Evolutionary conservation across 495 filamentous ascomycete genomes (phyloP).

Genomic region (Clohesyomyces aquaticus): DNA sequence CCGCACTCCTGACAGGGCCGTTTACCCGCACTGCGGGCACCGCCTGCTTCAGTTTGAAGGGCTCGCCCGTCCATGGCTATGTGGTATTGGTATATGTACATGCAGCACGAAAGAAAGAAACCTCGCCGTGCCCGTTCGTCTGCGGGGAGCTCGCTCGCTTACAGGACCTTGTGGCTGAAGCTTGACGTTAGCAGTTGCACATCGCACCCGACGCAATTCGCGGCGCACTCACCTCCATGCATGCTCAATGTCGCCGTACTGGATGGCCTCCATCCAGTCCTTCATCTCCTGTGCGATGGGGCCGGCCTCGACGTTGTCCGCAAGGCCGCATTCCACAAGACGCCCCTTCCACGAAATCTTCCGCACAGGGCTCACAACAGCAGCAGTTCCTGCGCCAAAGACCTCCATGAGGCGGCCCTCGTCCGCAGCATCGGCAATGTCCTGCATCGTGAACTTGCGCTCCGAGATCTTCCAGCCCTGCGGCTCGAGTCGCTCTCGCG

Average conservation of each 20-base stretch:
- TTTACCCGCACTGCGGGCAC: no score
- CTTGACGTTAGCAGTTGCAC: conserved; percentile 3
- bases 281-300: conserved; percentile 84
- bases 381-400: conserved; percentile 92
- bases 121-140: not conserved
- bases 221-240: conserved; percentile 45
- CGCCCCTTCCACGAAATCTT: conserved; percentile 82
- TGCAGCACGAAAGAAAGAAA: no score
- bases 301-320: conserved; percentile 78
- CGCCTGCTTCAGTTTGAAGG: not conserved
- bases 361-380: conserved; percentile 78
- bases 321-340: conserved; percentile 76
- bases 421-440: conserved; percentile 74
- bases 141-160: not conserved
- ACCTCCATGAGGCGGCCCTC: conserved; percentile 90
- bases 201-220: not conserved
- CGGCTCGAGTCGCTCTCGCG: conserved; percentile 76
- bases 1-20: no score
- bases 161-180: conserved; percentile 15
- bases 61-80: not conserved
- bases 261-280: conserved; percentile 91
- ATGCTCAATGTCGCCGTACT: conserved; percentile 91
- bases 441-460: conserved; percentile 85
- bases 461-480: conserved; percentile 88
- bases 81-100: not conserved